Conservation (phyloP, 176 grass and related monocot genomes). For the Carex littledalei region DNA sequence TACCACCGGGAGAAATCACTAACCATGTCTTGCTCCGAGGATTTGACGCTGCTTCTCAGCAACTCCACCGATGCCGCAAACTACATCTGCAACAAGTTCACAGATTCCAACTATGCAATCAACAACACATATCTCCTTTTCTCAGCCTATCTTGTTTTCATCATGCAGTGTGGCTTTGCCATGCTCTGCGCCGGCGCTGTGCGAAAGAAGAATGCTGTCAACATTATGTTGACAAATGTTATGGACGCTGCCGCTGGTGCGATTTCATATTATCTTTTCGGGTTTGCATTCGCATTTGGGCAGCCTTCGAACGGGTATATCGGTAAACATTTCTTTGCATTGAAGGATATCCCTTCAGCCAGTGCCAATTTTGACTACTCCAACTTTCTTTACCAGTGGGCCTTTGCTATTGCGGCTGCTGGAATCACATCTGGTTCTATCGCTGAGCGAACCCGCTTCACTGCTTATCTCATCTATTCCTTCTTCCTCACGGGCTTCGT, state of each 20-base stretch:
- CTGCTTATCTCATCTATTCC: slow-evolving; percentile 35
- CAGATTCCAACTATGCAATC: slow-evolving; percentile 27
- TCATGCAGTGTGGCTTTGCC: slow-evolving; percentile 40
- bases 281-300: slow-evolving; percentile 35
- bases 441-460: slow-evolving; percentile 33
- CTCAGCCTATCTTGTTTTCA: slow-evolving; percentile 37
- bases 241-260: slow-evolving; percentile 23
- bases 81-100: slow-evolving; percentile 38
- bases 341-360: slow-evolving; percentile 15
- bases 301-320: slow-evolving; percentile 33
- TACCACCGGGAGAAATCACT: neutral
- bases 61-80: slow-evolving; percentile 19
- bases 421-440: slow-evolving; percentile 44
- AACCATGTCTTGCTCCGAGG: slow-evolving; percentile 16
- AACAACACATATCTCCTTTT: slow-evolving; percentile 42
- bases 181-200: slow-evolving; percentile 40
- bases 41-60: slow-evolving; percentile 24
- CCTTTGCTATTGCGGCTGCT: slow-evolving; percentile 32
- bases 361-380: slow-evolving; percentile 26
- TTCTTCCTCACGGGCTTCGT: slow-evolving; percentile 41
- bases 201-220: slow-evolving; percentile 28
- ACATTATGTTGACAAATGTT: slow-evolving; percentile 40
- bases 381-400: slow-evolving; percentile 37
- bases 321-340: slow-evolving; percentile 32
- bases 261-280: slow-evolving; percentile 36